Conservation (phyloP, 2,329 filamentous ascomycete genomes). For the Colletotrichum scovillei region DNA sequence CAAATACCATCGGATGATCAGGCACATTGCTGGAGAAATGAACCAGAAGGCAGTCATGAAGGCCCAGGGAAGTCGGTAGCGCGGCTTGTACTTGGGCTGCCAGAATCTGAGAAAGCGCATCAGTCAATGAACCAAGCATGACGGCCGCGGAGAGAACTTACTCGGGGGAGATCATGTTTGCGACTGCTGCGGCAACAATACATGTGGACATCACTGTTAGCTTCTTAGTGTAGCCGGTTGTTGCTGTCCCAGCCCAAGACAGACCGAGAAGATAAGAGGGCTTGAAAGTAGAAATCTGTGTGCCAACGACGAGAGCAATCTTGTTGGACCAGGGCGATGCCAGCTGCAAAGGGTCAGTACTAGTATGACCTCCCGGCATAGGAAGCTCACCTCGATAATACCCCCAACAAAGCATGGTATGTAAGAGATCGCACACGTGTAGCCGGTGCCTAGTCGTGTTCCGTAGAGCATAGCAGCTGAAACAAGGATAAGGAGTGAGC, state of each 20-base stretch:
- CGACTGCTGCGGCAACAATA: slow-evolving; percentile 38
- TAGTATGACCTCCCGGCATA: background rate
- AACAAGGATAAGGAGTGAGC: slow-evolving; percentile 37
- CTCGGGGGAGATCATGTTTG: slow-evolving; percentile 45
- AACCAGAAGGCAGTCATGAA: slow-evolving; percentile 42
- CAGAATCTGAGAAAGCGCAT: slow-evolving; percentile 36
- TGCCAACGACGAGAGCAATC: slow-evolving; percentile 42
- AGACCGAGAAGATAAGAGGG: slow-evolving; percentile 43
- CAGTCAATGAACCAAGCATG: background rate
- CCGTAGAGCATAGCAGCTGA: slow-evolving; percentile 38
- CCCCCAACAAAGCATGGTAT: slow-evolving; percentile 40
- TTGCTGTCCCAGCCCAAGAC: slow-evolving; percentile 42
- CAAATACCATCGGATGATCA: slow-evolving; percentile 40
- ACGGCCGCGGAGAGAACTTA: slow-evolving; percentile 25
- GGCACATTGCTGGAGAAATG: slow-evolving; percentile 40
- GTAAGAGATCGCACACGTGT: slow-evolving; percentile 41
- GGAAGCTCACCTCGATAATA: slow-evolving; percentile 37
- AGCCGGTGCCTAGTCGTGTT: slow-evolving; percentile 39
- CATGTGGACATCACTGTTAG: slow-evolving; percentile 40
- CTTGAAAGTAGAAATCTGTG: slow-evolving; percentile 44
- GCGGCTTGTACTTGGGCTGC: slow-evolving; percentile 39
- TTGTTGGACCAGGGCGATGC: slow-evolving; percentile 42
- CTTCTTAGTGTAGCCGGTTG: slow-evolving; percentile 40
- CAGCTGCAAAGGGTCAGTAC: slow-evolving; percentile 20
- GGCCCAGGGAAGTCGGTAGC: slow-evolving; percentile 38